Percentiles rank a stretch among this genome's conserved stretches.
Evolutionary conservation across 208 protist genomes (phyloP).

Genomic region (Blastocrithidia nonstop): DNA sequence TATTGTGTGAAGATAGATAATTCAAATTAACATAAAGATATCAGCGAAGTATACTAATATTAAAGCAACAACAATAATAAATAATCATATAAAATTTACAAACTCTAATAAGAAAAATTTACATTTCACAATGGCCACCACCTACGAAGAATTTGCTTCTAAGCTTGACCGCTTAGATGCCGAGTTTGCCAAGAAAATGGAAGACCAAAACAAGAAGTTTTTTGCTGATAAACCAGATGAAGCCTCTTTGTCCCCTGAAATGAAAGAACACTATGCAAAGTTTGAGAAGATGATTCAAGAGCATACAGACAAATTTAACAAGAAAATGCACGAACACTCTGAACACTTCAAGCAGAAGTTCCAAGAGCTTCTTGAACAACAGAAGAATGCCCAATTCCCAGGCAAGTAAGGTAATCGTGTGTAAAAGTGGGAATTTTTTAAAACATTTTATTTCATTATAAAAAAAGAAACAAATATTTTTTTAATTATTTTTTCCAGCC

Average conservation of each 20-base stretch:
- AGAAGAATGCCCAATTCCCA: slow-evolving; percentile 85
- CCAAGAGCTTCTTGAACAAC: slow-evolving; percentile 79
- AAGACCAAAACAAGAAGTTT: slow-evolving; percentile 87
- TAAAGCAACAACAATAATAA: no score
- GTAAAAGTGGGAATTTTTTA: background rate
- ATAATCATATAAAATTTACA: no score
- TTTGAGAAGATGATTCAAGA: slow-evolving; percentile 88
- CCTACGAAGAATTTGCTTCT: slow-evolving; percentile 71
- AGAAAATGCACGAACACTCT: slow-evolving; percentile 86
- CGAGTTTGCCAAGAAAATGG: slow-evolving; percentile 86
- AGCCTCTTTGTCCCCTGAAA: slow-evolving; percentile 76
- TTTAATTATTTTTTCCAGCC: slow-evolving; percentile 9
- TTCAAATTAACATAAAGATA: no score
- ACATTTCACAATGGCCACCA: slow-evolving; percentile 63
- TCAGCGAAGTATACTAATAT: no score
- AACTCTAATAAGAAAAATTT: no score
- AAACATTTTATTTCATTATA: no score
- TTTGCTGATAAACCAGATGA: slow-evolving; percentile 85
- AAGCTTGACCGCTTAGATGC: slow-evolving; percentile 85
- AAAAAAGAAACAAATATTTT: slow-evolving; percentile 4
- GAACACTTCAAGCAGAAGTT: slow-evolving; percentile 88
- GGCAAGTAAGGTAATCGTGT: slow-evolving; percentile 53
- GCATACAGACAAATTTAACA: slow-evolving; percentile 88
- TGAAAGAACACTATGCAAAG: slow-evolving; percentile 88
- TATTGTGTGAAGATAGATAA: no score